A percentile compares a stretch with the other conserved stretches of the same genome.
Conservation (phyloP, 2,329 filamentous ascomycete species). For the Sphaerostilbella broomeana region DNA sequence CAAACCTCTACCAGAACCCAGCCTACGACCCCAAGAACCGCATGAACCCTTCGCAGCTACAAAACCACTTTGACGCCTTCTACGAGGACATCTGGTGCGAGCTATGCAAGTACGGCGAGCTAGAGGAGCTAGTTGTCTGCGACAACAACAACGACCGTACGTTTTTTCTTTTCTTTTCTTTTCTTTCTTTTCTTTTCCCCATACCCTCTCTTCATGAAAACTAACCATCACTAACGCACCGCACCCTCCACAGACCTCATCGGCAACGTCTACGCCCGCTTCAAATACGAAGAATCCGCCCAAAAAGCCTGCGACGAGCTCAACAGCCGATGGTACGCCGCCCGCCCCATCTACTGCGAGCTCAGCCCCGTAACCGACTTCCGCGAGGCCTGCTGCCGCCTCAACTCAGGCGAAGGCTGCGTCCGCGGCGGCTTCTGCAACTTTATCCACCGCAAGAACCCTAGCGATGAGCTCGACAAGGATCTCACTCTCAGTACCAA, state of each 20-base stretch:
- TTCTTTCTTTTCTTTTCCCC: neutral
- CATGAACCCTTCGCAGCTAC: slow-evolving; percentile 92
- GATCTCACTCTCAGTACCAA: slow-evolving; percentile 85
- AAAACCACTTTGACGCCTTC: slow-evolving; percentile 99
- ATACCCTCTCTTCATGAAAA: neutral
- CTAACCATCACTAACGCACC: slow-evolving; percentile 2
- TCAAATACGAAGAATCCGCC: slow-evolving; percentile 98
- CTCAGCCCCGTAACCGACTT: slow-evolving; percentile 96
- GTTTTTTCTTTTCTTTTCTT: slow-evolving; percentile 29
- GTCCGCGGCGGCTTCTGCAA: slow-evolving; percentile 97
- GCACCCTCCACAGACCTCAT: slow-evolving; percentile 62
- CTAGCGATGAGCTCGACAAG: slow-evolving; percentile 76
- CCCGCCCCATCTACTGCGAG: slow-evolving; percentile 96
- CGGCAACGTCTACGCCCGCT: slow-evolving; percentile 97
- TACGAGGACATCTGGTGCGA: slow-evolving; percentile 99
- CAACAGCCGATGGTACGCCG: slow-evolving; percentile 95
- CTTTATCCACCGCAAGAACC: slow-evolving; percentile 98
- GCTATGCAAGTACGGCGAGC: slow-evolving; percentile 96
- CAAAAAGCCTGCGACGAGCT: slow-evolving; percentile 90
- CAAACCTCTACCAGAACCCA: slow-evolving; percentile 98
- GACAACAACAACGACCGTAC: slow-evolving; percentile 98
- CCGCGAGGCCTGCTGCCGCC: slow-evolving; percentile 89
- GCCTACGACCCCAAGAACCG: slow-evolving; percentile 94
- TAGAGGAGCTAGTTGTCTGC: slow-evolving; percentile 96
- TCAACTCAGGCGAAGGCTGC: slow-evolving; percentile 93